Base-by-base conservation (phyloP, 2,329 filamentous ascomycete species). In the Huntiella savannae region DNA sequence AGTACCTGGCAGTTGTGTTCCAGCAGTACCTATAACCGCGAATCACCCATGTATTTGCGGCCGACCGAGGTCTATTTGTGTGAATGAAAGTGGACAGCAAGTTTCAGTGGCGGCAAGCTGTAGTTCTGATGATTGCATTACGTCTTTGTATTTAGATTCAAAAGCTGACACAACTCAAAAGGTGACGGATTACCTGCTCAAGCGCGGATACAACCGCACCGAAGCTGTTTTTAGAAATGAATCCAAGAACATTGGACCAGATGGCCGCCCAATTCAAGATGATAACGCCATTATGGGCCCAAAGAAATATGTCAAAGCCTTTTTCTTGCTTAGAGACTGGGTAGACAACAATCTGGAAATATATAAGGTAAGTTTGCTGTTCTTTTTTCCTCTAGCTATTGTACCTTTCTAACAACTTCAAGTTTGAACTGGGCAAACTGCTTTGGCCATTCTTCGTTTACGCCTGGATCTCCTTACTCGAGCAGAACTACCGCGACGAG, bases 401-500 rank as follows among this genome's bases (percentile, higher is more conserved):
- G 5, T 13, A 13, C n/a, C 33, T 19, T n/a, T 8, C 39, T 47
- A 17, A 52, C 42, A 16, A 2, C 39, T 8, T 49, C 10, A 51
- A 87, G 76, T 85, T 88, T 39, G 91, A 98, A 63, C 69, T 98
- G 3, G 73, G 76, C 49, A 86, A 92, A 53, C 68, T 96, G 3
- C 65, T 94, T 12, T 98, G 91, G 86, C 91, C 91, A 0, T 66
- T 92, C 1, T 96, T 95, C 56, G 82, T 96, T 43, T 93, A 98
- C 61, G 91, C 84, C 0, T 95, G 82, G 57, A 67, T 98, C 19
- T 78, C 84, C 48, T 72, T 96, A 47, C 72, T 92, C 22, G 69
- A 69, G 33, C 75, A 84, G 50, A 77, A 76, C 52, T 86, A 81
- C 54, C 65, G 73, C 1, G 73, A 74, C 35, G 84, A 93, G 49